Conservation (phyloP, 805 yeast species). For the Kregervanrija pseudodelftensis region DNA sequence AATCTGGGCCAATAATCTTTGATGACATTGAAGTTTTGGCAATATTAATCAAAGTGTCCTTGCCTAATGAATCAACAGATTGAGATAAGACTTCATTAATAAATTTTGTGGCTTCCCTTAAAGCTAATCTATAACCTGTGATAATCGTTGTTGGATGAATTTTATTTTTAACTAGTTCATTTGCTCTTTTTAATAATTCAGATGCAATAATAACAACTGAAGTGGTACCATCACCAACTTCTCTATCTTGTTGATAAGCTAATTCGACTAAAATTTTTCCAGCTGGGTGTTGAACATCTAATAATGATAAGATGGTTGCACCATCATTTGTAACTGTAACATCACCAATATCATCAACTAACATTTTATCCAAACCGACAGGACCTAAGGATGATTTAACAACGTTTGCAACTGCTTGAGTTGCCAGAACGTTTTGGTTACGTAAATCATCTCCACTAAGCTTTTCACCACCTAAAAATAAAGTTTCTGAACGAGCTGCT, state of each 20-base stretch:
- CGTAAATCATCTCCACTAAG: slow-evolving; percentile 94
- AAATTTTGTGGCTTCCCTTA: slow-evolving; percentile 83
- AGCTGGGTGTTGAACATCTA: slow-evolving; percentile 98
- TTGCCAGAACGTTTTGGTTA: slow-evolving; percentile 92
- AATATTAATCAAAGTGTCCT: slow-evolving; percentile 78
- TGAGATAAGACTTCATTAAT: slow-evolving; percentile 79
- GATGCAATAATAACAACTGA: slow-evolving; percentile 95
- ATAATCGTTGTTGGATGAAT: slow-evolving; percentile 98
- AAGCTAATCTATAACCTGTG: slow-evolving; percentile 90
- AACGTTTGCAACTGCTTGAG: slow-evolving; percentile 75
- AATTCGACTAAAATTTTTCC: slow-evolving; percentile 94
- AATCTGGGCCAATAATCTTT: slow-evolving; percentile 90
- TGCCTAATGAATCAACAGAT: slow-evolving; percentile 72
- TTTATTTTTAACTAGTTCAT: slow-evolving; percentile 85
- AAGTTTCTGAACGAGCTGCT: slow-evolving; percentile 82
- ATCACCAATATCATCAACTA: slow-evolving; percentile 98
- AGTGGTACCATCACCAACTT: slow-evolving; percentile 90
- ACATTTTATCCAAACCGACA: slow-evolving; percentile 96
- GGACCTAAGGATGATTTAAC: slow-evolving; percentile 95
- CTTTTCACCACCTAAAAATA: slow-evolving; percentile 94
- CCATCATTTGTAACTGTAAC: slow-evolving; percentile 99
- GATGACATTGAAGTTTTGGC: slow-evolving; percentile 98
- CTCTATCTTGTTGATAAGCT: slow-evolving; percentile 98
- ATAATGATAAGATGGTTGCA: slow-evolving; percentile 82
- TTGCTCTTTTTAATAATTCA: slow-evolving; percentile 86